Evolutionary conservation across 768 basidiomycete genomes (phyloP).

Genomic region (Tulasnella sp.): DNA sequence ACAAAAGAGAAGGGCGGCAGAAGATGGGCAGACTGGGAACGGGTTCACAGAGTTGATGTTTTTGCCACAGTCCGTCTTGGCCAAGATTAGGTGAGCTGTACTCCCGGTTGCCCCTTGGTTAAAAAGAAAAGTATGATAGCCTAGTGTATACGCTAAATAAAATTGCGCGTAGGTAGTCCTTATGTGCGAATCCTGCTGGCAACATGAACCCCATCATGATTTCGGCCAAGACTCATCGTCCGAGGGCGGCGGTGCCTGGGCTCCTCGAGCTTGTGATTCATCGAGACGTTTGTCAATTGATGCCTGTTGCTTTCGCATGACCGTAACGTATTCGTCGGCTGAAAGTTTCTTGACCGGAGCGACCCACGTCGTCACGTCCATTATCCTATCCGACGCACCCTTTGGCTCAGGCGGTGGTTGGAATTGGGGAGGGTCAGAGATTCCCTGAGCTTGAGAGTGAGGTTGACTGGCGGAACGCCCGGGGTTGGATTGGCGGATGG

Average conservation of each 20-base stretch:
- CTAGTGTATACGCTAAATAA: not conserved
- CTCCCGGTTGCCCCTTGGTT: not conserved
- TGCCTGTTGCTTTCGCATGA: conserved; percentile 51
- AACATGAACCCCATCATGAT: not conserved
- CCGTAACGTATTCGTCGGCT: conserved; percentile 63
- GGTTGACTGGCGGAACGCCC: not conserved
- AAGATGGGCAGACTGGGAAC: conserved; percentile 40
- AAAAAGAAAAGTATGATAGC: not conserved
- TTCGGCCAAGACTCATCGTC: not conserved
- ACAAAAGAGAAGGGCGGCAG: not conserved
- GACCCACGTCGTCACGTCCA: conserved; percentile 32
- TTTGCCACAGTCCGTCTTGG: not conserved
- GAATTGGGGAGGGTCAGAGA: not conserved
- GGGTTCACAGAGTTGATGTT: conserved; percentile 51
- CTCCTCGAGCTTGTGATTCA: conserved; percentile 30
- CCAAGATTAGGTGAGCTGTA: not conserved
- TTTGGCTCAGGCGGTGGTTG: not conserved
- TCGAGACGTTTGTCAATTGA: conserved; percentile 51
- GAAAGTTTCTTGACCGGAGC: conserved; percentile 50
- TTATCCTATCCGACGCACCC: conserved; percentile 28
- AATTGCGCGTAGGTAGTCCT: not conserved
- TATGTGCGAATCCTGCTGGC: not conserved
- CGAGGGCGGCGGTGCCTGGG: not conserved
- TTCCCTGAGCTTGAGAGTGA: conserved; percentile 26
- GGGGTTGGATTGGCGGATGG: not conserved